These are phyloP conservation scores for Boletus fagicola DNA, from an alignment of 768 basidiomycete genomes.

Conservation along the genomic window DNA sequence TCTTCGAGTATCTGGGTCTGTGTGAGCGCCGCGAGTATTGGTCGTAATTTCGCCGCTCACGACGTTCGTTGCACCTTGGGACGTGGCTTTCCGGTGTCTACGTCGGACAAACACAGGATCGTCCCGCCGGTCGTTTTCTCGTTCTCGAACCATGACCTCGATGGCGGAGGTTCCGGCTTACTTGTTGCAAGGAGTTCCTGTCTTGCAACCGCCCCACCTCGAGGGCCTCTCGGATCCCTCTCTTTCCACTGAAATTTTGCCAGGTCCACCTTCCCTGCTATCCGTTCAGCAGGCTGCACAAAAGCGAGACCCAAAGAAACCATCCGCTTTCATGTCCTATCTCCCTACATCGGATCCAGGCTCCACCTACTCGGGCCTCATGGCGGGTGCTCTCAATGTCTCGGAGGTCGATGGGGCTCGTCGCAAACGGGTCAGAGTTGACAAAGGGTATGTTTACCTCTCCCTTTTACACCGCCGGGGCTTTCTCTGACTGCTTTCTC, in stretches of 20 bases:
- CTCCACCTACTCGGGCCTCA: constrained; percentile 80
- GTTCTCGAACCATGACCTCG: constrained; percentile 57
- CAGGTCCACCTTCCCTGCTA: constrained; percentile 76
- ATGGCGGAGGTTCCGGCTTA: constrained; percentile 68
- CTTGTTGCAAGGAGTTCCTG: constrained; percentile 68
- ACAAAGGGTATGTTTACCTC: constrained; percentile 61
- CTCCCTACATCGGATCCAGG: constrained; percentile 83
- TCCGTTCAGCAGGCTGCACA: constrained; percentile 67
- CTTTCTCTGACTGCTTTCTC: constrained; percentile 25
- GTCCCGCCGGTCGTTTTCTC: constrained; percentile 24
- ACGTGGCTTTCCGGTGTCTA: constrained; percentile 18
- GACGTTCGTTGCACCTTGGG: constrained; percentile 21
- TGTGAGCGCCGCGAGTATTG: constrained; percentile 21
- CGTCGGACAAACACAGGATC: constrained; percentile 16
- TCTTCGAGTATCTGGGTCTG: constrained; percentile 15
- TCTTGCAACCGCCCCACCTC: constrained; percentile 75
- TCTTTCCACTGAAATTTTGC: constrained; percentile 87
- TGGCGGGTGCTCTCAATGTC: constrained; percentile 61
- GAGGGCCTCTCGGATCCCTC: constrained; percentile 68
- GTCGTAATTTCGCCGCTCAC: constrained; percentile 22
- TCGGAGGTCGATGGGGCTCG: constrained; percentile 59
- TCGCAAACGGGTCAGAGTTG: constrained; percentile 69
- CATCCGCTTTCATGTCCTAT: constrained; percentile 68
- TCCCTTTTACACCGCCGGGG: constrained; percentile 23
- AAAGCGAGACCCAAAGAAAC: constrained; percentile 82